Conservation (phyloP, 192 early-diverging fungal species). For the Glomus cerebriforme region DNA sequence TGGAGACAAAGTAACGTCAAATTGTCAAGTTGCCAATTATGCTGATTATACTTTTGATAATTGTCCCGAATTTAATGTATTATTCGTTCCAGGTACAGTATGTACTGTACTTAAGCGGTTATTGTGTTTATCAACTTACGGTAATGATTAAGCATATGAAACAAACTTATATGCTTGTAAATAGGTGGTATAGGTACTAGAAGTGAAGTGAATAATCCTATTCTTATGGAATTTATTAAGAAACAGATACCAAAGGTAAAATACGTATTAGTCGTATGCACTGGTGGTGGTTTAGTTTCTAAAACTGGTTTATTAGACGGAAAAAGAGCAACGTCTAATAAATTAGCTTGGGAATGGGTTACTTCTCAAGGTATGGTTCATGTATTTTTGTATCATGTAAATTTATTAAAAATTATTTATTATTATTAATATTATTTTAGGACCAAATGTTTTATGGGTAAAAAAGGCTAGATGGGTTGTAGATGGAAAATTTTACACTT, state of each 20-base stretch:
- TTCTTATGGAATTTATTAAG: not conserved
- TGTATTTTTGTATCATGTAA: not conserved
- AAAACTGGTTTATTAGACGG: slow-evolving; percentile 53
- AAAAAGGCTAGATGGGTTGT: slow-evolving; percentile 53
- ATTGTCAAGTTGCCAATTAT: not conserved
- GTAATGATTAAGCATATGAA: too few species aligned
- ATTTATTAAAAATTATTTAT: not conserved
- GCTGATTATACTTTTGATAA: not conserved
- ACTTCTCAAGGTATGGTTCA: not conserved
- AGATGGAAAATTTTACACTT: slow-evolving; percentile 50
- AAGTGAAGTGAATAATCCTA: not conserved
- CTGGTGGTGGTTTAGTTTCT: slow-evolving; percentile 46
- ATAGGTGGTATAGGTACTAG: slow-evolving; percentile 2
- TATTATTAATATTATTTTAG: not conserved
- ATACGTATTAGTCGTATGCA: slow-evolving; percentile 41
- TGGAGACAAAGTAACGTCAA: not conserved
- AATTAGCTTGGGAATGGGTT: slow-evolving; percentile 28
- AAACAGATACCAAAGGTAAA: not conserved
- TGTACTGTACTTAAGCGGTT: too few species aligned
- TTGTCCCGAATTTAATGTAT: slow-evolving; percentile 1
- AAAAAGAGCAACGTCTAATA: slow-evolving; percentile 43
- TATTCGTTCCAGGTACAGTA: not conserved
- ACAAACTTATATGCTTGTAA: too few species aligned
- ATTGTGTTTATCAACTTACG: not conserved
- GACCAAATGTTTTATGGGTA: slow-evolving; percentile 51